Evolutionary conservation across 441 rosid genomes (phyloP).

Genomic region (Manihot esculenta): DNA sequence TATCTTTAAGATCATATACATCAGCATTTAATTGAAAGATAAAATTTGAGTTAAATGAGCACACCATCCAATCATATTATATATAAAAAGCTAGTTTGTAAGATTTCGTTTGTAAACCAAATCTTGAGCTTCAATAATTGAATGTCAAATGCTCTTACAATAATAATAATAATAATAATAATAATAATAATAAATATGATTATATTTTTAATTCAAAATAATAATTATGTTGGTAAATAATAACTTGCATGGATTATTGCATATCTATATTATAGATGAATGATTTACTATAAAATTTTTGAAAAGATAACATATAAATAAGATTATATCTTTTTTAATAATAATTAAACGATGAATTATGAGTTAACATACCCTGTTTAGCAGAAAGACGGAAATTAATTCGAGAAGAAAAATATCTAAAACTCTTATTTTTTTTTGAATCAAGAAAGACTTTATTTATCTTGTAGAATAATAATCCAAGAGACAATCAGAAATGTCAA

Average conservation of each 20-base stretch:
- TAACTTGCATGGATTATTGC: neutral
- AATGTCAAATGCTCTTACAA: neutral
- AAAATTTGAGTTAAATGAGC: neutral
- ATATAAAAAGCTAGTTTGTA: neutral
- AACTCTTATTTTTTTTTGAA: no score
- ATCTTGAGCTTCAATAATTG: slow-evolving; percentile 11
- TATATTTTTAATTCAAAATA: neutral
- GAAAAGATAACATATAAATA: no score
- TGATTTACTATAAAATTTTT: neutral
- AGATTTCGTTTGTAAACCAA: slow-evolving; percentile 13
- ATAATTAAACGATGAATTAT: no score
- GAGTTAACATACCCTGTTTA: no score
- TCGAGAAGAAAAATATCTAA: no score
- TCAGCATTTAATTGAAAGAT: neutral
- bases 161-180: neutral
- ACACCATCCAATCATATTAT: neutral
- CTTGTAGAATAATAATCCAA: no score
- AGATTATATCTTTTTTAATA: no score
- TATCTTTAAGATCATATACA: slow-evolving; percentile 4
- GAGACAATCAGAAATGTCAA: no score
- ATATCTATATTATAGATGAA: neutral
- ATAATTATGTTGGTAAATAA: neutral
- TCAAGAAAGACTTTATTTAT: no score
- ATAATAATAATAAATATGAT: no score
- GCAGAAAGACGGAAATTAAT: no score